Conservation (phyloP, 768 basidiomycete species). For the Kwoniella mangroviensis region DNA sequence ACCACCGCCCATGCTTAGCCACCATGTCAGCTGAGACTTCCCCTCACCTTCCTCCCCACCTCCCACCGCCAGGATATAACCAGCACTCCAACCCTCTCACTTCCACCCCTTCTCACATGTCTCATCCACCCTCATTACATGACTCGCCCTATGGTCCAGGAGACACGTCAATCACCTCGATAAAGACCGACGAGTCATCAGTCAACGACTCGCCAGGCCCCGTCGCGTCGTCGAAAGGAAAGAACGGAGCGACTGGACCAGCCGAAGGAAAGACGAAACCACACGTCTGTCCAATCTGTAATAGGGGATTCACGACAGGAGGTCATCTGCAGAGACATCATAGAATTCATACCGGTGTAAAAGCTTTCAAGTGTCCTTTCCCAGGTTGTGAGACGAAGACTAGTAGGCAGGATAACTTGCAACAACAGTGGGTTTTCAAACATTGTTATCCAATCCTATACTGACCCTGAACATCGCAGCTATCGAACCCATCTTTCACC, state of each 20-base stretch:
- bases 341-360: conserved; percentile 88
- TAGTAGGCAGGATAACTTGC: conserved; percentile 85
- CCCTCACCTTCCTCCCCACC: conserved; percentile 23
- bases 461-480: conserved; percentile 13
- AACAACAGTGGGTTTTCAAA: conserved; percentile 63
- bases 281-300: conserved; percentile 74
- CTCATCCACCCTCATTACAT: conserved; percentile 1
- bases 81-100: conserved; percentile 21
- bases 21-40: conserved; percentile 31
- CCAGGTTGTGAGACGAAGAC: conserved; percentile 93
- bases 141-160: conserved; percentile 13
- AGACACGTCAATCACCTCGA: conserved; percentile 21
- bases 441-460: background rate
- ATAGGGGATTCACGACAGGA: conserved; percentile 80
- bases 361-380: conserved; percentile 91
- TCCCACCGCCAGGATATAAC: conserved; percentile 15
- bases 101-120: conserved; percentile 20
- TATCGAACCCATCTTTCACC: conserved; percentile 55
- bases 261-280: conserved; percentile 55
- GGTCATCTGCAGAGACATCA: conserved; percentile 87
- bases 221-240: conserved; percentile 40
- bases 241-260: conserved; percentile 52
- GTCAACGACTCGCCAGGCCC: conserved; percentile 17
- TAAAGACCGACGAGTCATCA: conserved; percentile 25
- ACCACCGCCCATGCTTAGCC: background rate